Base-by-base conservation (phyloP, 129 eudicot genomes). In the Pulicaria dysenterica region DNA sequence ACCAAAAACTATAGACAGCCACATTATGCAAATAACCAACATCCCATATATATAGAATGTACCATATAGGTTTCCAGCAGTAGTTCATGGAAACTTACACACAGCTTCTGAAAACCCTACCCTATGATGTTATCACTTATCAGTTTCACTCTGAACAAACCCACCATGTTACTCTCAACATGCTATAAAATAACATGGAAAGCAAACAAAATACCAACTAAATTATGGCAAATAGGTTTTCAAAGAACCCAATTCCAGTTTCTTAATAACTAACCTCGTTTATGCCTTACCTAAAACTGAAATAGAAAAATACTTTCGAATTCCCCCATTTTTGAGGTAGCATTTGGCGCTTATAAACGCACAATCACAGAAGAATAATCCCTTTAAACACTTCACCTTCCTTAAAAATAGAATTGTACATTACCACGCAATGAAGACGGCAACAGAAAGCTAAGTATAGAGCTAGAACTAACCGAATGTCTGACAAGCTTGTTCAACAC, bases 401-500 rank as follows among this genome's bases (percentile, higher is more conserved):
- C 34, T 2, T 13, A 58, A 9, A 59, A 36, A 61, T 11, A 38
- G 10, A 70, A 13, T 49, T 58, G 16, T 46, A 50, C 54, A 54
- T 64, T 54, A 67, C 38, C 73, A 14, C n/a, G n/a, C 34, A 7
- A 6, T 6, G 31, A 24, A 24, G 31, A 2, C 31, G 17, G 3
- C 6, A 69, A 60, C 14, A 24, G n/a, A 55, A 70, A 15, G 24
- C 3, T 17, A 55, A 3, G 63, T 38, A 39, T 54, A 59, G 1
- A 45, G 31, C 46, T 37, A 56, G 11, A 68, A 85, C 95, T 77
- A 43, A 93, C 98, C 96, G 36, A 90, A 84, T 9, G 83, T 64
- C 17, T 76, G 49, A 66, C 92, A 93, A 85, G 98, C 98, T 67
- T 87, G 81, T 17, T 42, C 68, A 66, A 89, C 95, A 39, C 96